Percentiles rank a stretch among this genome's conserved stretches.
These are phyloP conservation scores for Trematosphaeria pertusa DNA, from an alignment of 2,329 filamentous ascomycete genomes.

Conservation along the genomic window DNA sequence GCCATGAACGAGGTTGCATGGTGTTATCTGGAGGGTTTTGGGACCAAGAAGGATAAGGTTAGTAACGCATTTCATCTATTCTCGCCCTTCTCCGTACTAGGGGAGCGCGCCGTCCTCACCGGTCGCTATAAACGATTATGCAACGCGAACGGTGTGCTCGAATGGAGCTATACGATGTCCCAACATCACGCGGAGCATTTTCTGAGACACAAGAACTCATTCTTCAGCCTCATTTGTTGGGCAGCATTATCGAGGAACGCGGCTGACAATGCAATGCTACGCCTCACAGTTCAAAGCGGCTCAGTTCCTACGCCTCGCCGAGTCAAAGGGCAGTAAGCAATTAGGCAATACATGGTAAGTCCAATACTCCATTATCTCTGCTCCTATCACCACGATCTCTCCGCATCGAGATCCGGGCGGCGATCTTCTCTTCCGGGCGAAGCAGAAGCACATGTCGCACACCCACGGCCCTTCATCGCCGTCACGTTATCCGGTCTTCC, in stretches of 20 bases:
- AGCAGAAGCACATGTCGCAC: conserved; percentile 7
- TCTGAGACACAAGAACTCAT: conserved; percentile 31
- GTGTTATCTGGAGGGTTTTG: conserved; percentile 97
- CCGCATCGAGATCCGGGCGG: conserved; percentile 30
- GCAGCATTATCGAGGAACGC: conserved; percentile 43
- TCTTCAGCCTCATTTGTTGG: conserved; percentile 50
- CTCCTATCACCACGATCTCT: conserved; percentile 14
- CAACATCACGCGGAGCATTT: conserved; percentile 32
- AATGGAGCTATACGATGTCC: conserved; percentile 17
- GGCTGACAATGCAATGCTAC: conserved; percentile 40
- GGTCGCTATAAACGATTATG: conserved; percentile 30
- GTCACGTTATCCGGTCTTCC: conserved; percentile 21
- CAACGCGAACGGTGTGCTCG: conserved; percentile 35
- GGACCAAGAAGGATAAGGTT: conserved; percentile 98
- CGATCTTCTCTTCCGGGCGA: conserved; percentile 18
- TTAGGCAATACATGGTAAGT: conserved; percentile 92
- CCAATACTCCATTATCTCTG: conserved; percentile 13
- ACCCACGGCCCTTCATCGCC: conserved; percentile 2
- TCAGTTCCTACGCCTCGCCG: conserved; percentile 90
- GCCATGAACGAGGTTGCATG: conserved; percentile 97
- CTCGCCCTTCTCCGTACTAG: conserved; percentile 6
- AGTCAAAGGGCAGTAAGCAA: conserved; percentile 86
- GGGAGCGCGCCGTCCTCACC: conserved; percentile 27
- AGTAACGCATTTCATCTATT: conserved; percentile 49
- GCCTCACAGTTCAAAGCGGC: conserved; percentile 76